Conservation (phyloP, 2,329 filamentous ascomycete species). For the Fusarium citri region DNA sequence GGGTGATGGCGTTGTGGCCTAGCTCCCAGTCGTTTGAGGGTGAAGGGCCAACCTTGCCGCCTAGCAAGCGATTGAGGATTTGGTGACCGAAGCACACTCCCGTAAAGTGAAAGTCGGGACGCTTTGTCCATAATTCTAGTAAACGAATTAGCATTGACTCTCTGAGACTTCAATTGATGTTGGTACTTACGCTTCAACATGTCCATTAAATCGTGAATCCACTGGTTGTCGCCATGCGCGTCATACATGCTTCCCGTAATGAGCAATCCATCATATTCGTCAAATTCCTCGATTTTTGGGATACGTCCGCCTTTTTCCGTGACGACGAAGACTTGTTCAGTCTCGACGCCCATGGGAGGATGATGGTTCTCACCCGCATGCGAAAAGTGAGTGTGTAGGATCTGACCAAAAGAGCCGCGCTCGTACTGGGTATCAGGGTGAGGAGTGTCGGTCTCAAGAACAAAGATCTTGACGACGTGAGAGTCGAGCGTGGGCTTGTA, state of each 20-base stretch:
- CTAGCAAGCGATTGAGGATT: conserved; percentile 77
- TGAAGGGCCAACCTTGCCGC: conserved; percentile 73
- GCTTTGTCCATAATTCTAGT: conserved; percentile 60
- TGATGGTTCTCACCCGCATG: conserved; percentile 63
- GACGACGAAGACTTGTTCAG: conserved; percentile 66
- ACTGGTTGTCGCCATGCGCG: conserved; percentile 76
- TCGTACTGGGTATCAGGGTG: conserved; percentile 62
- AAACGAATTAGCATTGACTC: not conserved
- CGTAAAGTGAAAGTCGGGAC: conserved; percentile 68
- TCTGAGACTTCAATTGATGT: not conserved
- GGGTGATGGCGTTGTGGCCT: conserved; percentile 71
- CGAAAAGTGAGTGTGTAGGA: conserved; percentile 63
- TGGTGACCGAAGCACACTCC: conserved; percentile 88
- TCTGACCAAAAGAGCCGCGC: conserved; percentile 65
- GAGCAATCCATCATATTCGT: conserved; percentile 77
- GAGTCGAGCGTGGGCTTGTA: conserved; percentile 44
- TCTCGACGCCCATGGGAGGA: conserved; percentile 66
- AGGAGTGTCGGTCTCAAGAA: conserved; percentile 69
- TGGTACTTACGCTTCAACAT: conserved; percentile 57
- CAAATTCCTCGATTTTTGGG: conserved; percentile 61
- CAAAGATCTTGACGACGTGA: conserved; percentile 56
- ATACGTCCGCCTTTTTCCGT: conserved; percentile 60
- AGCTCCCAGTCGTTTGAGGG: conserved; percentile 77
- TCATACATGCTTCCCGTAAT: conserved; percentile 78
- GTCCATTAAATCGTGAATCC: conserved; percentile 78